Conservation (phyloP, 2,329 filamentous ascomycete species). For the Pestalotiopsis sp. region DNA sequence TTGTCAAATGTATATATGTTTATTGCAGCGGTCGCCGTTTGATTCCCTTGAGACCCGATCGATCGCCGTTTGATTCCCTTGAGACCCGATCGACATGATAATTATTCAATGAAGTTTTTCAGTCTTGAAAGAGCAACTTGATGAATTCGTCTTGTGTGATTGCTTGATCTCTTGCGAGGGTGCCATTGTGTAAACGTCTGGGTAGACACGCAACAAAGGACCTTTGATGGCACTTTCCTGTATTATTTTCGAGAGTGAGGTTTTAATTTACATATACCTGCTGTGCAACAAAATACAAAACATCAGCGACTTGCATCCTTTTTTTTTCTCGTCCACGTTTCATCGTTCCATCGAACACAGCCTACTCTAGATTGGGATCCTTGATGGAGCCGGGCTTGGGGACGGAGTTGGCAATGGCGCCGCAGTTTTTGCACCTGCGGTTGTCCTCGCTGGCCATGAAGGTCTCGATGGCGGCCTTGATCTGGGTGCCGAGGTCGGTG, state of each 20-base stretch:
- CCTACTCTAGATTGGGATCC: slow-evolving; percentile 57
- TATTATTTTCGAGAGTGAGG: no score
- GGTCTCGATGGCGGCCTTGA: slow-evolving; percentile 84
- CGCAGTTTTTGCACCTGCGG: slow-evolving; percentile 79
- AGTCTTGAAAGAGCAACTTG: no score
- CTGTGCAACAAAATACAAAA: no score
- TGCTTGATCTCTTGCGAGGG: background rate
- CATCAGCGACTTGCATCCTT: no score
- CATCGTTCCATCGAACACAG: background rate
- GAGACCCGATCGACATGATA: background rate
- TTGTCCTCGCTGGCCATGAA: slow-evolving; percentile 69
- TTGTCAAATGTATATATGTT: background rate
- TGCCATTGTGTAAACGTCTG: no score
- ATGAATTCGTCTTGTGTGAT: background rate
- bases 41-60: background rate
- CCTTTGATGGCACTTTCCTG: no score
- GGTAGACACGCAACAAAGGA: no score
- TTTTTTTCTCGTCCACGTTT: no score
- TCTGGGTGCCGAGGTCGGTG: slow-evolving; percentile 89
- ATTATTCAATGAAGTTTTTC: background rate
- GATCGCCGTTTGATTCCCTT: background rate
- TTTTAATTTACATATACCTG: no score
- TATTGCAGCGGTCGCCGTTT: background rate
- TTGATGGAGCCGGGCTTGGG: slow-evolving; percentile 62
- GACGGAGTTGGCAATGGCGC: slow-evolving; percentile 71